These are phyloP conservation scores for Fusarium praegraminearum DNA, from an alignment of 2,329 filamentous ascomycete genomes.

Conservation along the genomic window DNA sequence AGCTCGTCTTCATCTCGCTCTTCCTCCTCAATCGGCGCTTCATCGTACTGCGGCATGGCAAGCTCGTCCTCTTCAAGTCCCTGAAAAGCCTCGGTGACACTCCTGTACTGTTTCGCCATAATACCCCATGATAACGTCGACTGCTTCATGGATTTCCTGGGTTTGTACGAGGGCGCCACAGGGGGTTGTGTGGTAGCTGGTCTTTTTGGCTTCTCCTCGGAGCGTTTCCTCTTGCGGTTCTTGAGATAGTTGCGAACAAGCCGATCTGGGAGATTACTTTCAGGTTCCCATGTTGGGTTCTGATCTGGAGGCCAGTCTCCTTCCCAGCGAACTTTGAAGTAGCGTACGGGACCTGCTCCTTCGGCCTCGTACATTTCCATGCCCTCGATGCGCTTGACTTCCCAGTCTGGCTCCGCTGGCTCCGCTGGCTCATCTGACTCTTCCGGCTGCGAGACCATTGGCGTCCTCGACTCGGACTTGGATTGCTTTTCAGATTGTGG, in stretches of 20 bases:
- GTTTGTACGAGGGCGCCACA: not conserved
- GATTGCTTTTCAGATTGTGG: not conserved
- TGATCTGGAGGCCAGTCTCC: slow-evolving; percentile 68
- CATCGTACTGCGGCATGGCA: not conserved
- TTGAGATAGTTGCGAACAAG: slow-evolving; percentile 59
- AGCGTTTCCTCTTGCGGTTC: slow-evolving; percentile 36
- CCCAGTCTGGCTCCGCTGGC: slow-evolving; percentile 49
- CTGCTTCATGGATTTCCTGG: slow-evolving; percentile 43
- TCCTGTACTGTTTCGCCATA: slow-evolving; percentile 42
- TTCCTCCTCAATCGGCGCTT: slow-evolving; percentile 1
- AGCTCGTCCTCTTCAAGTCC: slow-evolving; percentile 32
- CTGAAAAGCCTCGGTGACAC: slow-evolving; percentile 50
- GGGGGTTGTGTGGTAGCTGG: slow-evolving; percentile 32
- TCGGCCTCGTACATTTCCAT: slow-evolving; percentile 55
- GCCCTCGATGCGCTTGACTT: slow-evolving; percentile 60
- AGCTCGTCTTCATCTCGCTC: slow-evolving; percentile 43
- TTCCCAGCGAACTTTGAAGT: slow-evolving; percentile 67
- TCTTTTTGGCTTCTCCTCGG: not conserved
- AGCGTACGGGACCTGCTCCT: slow-evolving; percentile 53
- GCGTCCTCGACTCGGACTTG: not conserved
- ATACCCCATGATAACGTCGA: slow-evolving; percentile 42
- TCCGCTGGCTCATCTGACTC: slow-evolving; percentile 37
- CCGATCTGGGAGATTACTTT: slow-evolving; percentile 59
- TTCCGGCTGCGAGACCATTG: slow-evolving; percentile 14
- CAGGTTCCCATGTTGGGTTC: slow-evolving; percentile 70